Conservation (phyloP, 352 stramenopile species). For the Thalassiosira ordinaria region DNA sequence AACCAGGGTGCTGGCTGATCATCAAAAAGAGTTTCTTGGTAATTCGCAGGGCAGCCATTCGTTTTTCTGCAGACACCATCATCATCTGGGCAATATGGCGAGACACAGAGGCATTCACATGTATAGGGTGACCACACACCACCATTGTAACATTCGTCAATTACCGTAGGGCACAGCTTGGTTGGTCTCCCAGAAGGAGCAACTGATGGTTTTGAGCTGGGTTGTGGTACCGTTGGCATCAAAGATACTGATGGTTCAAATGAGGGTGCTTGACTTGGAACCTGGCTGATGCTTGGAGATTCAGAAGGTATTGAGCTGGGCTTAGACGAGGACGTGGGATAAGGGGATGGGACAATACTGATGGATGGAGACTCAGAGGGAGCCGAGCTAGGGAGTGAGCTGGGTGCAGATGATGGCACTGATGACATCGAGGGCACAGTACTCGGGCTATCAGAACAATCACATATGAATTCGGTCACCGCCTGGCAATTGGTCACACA, state of each 20-base stretch:
- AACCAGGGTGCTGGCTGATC: constrained; percentile 33
- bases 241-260: neutral
- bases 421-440: constrained; percentile 9
- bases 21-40: constrained; percentile 42
- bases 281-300: neutral
- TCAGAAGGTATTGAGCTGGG: too few species aligned
- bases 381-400: neutral
- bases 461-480: neutral
- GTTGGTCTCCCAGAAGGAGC: constrained; percentile 2
- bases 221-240: constrained; percentile 8
- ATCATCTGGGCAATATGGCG: constrained; percentile 30
- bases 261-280: constrained; percentile 14
- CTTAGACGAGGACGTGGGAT: too few species aligned
- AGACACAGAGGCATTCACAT: constrained; percentile 46
- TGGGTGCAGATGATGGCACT: neutral
- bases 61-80: constrained; percentile 1
- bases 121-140: constrained; percentile 42
- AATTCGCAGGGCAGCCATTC: constrained; percentile 16
- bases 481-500: too few species aligned
- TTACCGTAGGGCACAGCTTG: constrained; percentile 15
- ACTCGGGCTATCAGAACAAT: too few species aligned
- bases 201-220: constrained; percentile 11
- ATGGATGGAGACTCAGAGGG: constrained; percentile 7
- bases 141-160: constrained; percentile 20
- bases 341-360: neutral